Evolutionary conservation across 2,329 filamentous ascomycete genomes (phyloP).

Genomic region (Colletotrichum magnum): DNA sequence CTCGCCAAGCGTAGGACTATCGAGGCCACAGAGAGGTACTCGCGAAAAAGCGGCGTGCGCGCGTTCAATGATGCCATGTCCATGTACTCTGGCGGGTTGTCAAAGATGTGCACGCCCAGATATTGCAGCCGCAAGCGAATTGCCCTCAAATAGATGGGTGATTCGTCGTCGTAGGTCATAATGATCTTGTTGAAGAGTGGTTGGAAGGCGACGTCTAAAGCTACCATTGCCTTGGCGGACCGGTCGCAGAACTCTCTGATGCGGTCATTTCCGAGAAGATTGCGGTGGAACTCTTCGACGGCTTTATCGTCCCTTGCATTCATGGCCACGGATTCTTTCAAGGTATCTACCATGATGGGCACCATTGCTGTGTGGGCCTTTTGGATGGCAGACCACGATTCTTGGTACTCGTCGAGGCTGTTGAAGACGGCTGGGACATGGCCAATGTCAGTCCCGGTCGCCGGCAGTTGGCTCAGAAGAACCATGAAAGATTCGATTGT

Average conservation of each 20-base stretch:
- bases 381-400: constrained; percentile 41
- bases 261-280: constrained; percentile 40
- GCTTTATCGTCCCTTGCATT: constrained; percentile 28
- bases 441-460: constrained; percentile 22
- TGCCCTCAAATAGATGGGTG: constrained; percentile 48
- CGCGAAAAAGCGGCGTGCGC: constrained; percentile 48
- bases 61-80: constrained; percentile 41
- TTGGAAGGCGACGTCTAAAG: constrained; percentile 48
- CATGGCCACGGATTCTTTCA: constrained; percentile 37
- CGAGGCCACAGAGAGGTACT: constrained; percentile 51
- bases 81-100: constrained; percentile 46
- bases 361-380: constrained; percentile 40
- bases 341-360: constrained; percentile 42
- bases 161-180: constrained; percentile 43
- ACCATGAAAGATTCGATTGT: constrained; percentile 47
- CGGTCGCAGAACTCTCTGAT: constrained; percentile 41
- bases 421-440: constrained; percentile 42
- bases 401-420: constrained; percentile 46
- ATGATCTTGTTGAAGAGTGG: constrained; percentile 51
- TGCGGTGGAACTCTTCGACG: constrained; percentile 37
- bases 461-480: constrained; percentile 44
- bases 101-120: constrained; percentile 47
- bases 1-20: constrained; percentile 44
- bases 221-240: constrained; percentile 30
- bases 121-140: constrained; percentile 51